Evolutionary conservation across 2,329 filamentous ascomycete species (phyloP), one percentile per base, ranked within the genome.

Genomic region (Fusarium cicatricum): DNA sequence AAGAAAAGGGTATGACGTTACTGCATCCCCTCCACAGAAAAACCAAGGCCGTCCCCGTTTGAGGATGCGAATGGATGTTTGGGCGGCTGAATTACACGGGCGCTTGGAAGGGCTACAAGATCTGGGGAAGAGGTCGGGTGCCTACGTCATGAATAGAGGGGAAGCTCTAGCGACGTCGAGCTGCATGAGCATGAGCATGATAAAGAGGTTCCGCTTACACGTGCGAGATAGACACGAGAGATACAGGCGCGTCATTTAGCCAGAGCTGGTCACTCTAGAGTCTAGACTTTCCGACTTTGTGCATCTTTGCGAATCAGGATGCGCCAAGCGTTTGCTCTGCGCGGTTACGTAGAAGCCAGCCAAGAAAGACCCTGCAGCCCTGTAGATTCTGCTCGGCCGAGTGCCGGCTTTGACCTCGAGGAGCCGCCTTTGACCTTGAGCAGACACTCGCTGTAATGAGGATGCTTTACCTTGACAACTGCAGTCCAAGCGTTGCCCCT

Each of bases 1-100:
- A n/a, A 37, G 45, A 39, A 50, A 48, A n/a, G 36, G 39, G 26
- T 56, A 62, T 62, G 60, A 62, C 60, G 60, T 62, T 51, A 16
- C 43, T 36, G 36, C 37, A 21, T 39, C 42, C 50, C 42, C 50
- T 42, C 45, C 34, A 47, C 32, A 10, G 44, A 39, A 36, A 43
- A 43, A 44, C 9, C 40, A 33, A 44, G 41, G 41, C 16, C 41
- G 17, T 11, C 42, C 31, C n/a, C n/a, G n/a, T n/a, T n/a, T n/a
- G n/a, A n/a, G n/a, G n/a, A n/a, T n/a, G n/a, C n/a, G n/a, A n/a
- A n/a, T n/a, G n/a, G n/a, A 14, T 26, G 10, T 21, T 34, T 26
- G 8, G 19, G 31, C 42, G 42, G 32, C 44, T 38, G 33, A 37
- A 38, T 12, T 37, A 23, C 4, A 7, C 21, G 21, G 21, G 21